Base-by-base conservation (phyloP, 225 moss, liverwort and hornwort species). In the Takakia lepidozioides region DNA sequence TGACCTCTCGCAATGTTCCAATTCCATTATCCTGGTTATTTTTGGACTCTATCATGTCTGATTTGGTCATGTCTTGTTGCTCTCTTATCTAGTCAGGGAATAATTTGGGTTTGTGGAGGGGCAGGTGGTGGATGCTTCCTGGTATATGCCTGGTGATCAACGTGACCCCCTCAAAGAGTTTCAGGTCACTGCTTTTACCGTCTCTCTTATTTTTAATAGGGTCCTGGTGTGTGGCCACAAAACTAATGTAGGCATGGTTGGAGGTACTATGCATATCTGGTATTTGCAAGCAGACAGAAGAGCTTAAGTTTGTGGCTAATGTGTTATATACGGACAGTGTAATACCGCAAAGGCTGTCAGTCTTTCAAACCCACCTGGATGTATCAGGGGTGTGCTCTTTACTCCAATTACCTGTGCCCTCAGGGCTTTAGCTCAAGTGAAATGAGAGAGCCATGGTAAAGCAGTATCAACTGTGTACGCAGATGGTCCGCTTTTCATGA, bases 91-190 rank as follows among this genome's bases (percentile, higher is more conserved):
- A 45, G 22, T 35, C n/a, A n/a, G n/a, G n/a, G 34, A 28, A 15
- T 46, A 25, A 5, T 46, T 22, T 46, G 23, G 45, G 8, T 3
- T 27, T 15, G 8, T 38, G 14, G 3, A n/a, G 48, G 54, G 56
- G 58, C 76, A 93, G 89, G 86, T 87, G 50, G 66, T 98, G 62
- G 95, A 98, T 72, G 95, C 75, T 29, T 98, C 95, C 14, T 98
- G 95, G 95, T 90, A 90, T 54, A 90, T 98, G 95, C 95, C 95
- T n/a, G 67, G 65, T 27, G 95, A 98, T 23, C 77, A 77, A 20
- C 84, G 95, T n/a, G 64, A 85, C 51, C 74, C 84, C 60, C 39
- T 69, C 3, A 70, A 73, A 59, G 95, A 98, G 40, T 98, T 82
- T 61, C 70, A 87, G 93, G 93, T 86, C 37, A 41, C 40, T 0